Conservation (phyloP, 1,284 basidiomycete genomes). For the Ceratobasidium sp. region DNA sequence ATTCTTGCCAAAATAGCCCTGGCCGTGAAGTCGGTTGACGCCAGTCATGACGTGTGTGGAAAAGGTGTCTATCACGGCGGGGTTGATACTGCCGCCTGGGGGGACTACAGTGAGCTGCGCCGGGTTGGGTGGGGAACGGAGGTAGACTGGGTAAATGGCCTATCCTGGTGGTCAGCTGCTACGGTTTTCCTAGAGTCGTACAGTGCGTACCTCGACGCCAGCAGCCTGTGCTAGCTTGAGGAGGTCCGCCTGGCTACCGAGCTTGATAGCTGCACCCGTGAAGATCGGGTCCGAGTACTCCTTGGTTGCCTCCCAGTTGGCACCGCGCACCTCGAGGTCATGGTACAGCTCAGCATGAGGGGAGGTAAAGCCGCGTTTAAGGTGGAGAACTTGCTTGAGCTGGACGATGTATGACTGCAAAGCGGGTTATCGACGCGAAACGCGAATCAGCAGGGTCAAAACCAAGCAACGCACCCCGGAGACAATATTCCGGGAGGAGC, state of each 20-base stretch:
- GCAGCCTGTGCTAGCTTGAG: constrained; percentile 12
- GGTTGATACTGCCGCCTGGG: background rate
- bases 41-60: constrained; percentile 49
- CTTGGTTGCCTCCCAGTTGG: background rate
- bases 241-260: constrained; percentile 28
- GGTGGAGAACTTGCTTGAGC: background rate
- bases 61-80: constrained; percentile 33
- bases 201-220: constrained; percentile 9
- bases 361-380: constrained; percentile 38
- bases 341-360: constrained; percentile 36
- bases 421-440: background rate
- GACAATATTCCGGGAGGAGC: background rate
- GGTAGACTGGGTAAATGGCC: constrained; percentile 22
- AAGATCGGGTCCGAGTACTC: constrained; percentile 16
- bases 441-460: no score
- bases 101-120: background rate
- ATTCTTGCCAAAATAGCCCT: constrained; percentile 59
- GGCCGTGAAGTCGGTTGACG: constrained; percentile 57
- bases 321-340: constrained; percentile 19
- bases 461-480: background rate
- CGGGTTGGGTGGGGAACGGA: background rate
- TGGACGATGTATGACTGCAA: constrained; percentile 33
- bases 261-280: constrained; percentile 29
- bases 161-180: background rate
- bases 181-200: background rate